Conservation (phyloP, 164 flowering plant species). For the Malania oleifera region DNA sequence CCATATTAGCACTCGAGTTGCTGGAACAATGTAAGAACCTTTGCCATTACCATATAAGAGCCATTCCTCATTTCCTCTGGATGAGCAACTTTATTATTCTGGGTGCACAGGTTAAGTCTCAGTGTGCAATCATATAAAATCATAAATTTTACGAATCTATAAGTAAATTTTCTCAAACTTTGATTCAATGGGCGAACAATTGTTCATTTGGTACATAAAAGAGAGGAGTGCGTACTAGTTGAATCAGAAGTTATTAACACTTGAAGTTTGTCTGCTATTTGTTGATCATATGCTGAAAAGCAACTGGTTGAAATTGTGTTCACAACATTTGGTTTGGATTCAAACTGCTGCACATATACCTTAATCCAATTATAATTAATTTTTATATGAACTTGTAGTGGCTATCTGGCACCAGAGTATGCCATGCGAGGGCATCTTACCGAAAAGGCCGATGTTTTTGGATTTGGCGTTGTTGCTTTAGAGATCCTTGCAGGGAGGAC, state of each 20-base stretch:
- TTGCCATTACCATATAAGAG: constrained; percentile 13
- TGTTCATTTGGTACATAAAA: too few species aligned
- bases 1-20: constrained; percentile 41
- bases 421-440: constrained; percentile 35
- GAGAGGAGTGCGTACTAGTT: too few species aligned
- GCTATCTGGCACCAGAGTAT: constrained; percentile 33
- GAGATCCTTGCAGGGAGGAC: constrained; percentile 28
- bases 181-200: too few species aligned
- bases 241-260: constrained; percentile 22
- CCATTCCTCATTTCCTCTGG: background rate
- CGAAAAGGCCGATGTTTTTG: constrained; percentile 31
- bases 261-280: constrained; percentile 28
- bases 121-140: too few species aligned
- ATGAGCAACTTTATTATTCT: background rate
- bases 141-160: too few species aligned
- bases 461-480: constrained; percentile 27
- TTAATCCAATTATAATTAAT: background rate
- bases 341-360: too few species aligned
- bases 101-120: too few species aligned
- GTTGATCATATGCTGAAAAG: too few species aligned
- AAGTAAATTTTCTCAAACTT: too few species aligned
- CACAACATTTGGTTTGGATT: constrained; percentile 30
- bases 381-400: constrained; percentile 25
- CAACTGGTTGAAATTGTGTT: too few species aligned
- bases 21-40: constrained; percentile 35